Percentiles rank a stretch among this genome's conserved stretches.
Evolutionary conservation across 805 yeast genomes (phyloP).

Genomic region (Pichia paraexigua): DNA sequence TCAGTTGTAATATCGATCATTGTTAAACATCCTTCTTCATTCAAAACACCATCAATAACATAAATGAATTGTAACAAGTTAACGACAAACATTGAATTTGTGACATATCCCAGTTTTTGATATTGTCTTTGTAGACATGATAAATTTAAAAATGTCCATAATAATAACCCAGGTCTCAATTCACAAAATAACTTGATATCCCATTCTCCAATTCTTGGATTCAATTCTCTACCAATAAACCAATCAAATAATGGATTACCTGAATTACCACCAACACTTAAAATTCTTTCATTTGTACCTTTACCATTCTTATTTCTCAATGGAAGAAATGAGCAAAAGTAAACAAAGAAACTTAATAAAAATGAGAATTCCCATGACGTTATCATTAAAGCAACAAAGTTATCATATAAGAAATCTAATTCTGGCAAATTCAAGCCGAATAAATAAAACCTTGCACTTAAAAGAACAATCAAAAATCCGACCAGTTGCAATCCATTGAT

Average conservation of each 20-base stretch:
- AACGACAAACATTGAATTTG: constrained; percentile 67
- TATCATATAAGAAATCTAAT: constrained; percentile 62
- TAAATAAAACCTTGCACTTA: constrained; percentile 44
- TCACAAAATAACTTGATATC: constrained; percentile 92
- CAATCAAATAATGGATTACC: constrained; percentile 74
- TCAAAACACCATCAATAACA: constrained; percentile 83
- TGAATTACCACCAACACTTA: constrained; percentile 84
- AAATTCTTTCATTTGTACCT: constrained; percentile 56
- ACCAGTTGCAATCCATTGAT: constrained; percentile 71
- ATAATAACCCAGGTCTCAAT: constrained; percentile 84
- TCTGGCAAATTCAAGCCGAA: constrained; percentile 55
- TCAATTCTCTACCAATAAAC: constrained; percentile 95
- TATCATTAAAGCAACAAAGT: constrained; percentile 56
- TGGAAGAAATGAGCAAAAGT: constrained; percentile 60
- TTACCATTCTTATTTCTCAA: constrained; percentile 40
- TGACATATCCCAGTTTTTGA: constrained; percentile 36
- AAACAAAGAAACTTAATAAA: constrained; percentile 55
- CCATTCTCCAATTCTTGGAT: constrained; percentile 78
- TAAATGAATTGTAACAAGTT: constrained; percentile 69
- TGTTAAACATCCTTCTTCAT: constrained; percentile 80
- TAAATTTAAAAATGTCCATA: constrained; percentile 75
- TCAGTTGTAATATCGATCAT: constrained; percentile 97
- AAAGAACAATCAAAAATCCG: constrained; percentile 27
- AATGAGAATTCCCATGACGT: constrained; percentile 60
- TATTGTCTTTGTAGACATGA: constrained; percentile 81